phyloP scores from a whole-genome alignment of 2,329 filamentous ascomycete genomes.

The Aschersonia sp. region DNA sequence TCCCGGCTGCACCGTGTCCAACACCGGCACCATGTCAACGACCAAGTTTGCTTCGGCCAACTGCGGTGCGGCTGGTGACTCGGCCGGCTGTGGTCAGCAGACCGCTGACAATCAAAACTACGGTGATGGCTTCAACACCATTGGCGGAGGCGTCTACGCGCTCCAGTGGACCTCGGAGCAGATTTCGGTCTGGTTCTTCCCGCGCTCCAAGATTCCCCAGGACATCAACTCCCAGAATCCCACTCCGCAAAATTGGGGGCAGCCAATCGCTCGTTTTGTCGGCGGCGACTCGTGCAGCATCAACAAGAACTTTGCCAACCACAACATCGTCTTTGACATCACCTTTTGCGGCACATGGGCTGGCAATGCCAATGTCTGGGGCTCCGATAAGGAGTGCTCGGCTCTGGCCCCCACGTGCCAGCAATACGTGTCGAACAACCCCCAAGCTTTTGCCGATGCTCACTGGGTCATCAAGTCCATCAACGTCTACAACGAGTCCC shows the following conservation, averaged over 20 bases:
- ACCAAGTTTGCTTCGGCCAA: conserved; percentile 31
- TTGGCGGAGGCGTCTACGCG: conserved; percentile 55
- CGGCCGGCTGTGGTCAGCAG: conserved; percentile 44
- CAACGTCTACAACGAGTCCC: conserved; percentile 36
- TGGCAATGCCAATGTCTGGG: conserved; percentile 45
- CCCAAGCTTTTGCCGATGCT: conserved; percentile 52
- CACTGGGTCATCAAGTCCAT: conserved; percentile 68
- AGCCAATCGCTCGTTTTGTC: conserved; percentile 52
- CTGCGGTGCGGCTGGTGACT: conserved; percentile 40
- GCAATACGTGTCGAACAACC: conserved; percentile 58
- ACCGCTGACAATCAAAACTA: conserved; percentile 39
- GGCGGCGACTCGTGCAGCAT: conserved; percentile 57
- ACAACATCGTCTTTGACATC: conserved; percentile 70
- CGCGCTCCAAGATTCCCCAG: conserved; percentile 45
- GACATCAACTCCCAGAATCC: conserved; percentile 48
- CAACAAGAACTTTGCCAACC: conserved; percentile 48
- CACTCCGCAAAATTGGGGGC: conserved; percentile 53
- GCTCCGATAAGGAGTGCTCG: conserved; percentile 38
- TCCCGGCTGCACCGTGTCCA: conserved; percentile 41
- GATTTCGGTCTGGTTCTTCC: conserved; percentile 76
- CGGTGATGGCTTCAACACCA: conserved; percentile 56
- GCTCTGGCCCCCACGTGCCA: conserved; percentile 50
- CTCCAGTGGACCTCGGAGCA: conserved; percentile 59
- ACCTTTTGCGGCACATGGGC: conserved; percentile 87
- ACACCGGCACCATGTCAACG: conserved; percentile 29